Conservation (phyloP, 192 early-diverging fungal genomes). For the Rhizophagus prolifer region DNA sequence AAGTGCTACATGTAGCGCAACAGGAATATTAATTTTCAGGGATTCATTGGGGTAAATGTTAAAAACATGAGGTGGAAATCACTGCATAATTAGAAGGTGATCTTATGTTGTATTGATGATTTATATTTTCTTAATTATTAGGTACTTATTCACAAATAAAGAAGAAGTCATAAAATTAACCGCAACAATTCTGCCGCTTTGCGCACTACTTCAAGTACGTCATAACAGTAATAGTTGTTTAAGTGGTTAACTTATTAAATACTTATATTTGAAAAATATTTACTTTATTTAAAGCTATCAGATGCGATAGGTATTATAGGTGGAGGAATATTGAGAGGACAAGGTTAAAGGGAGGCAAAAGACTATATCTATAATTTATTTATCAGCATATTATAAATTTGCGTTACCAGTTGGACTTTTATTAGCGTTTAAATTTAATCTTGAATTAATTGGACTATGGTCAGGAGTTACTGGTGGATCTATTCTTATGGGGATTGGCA, state of each 20-base stretch:
- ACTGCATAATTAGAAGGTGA: background rate
- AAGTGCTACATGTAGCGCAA: slow-evolving; percentile 55
- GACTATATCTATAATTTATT: slow-evolving; percentile 56
- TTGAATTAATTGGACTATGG: slow-evolving; percentile 68
- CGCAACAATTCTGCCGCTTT: slow-evolving; percentile 74
- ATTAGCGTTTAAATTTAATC: slow-evolving; percentile 53
- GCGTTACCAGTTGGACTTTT: slow-evolving; percentile 64
- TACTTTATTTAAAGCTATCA: slow-evolving; percentile 43
- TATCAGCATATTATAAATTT: slow-evolving; percentile 66
- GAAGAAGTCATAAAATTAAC: slow-evolving; percentile 66
- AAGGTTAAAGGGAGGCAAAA: slow-evolving; percentile 63
- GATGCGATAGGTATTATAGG: slow-evolving; percentile 63
- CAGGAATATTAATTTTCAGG: slow-evolving; percentile 49
- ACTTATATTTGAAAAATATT: background rate
- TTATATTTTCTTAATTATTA: slow-evolving; percentile 13
- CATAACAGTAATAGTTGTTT: background rate
- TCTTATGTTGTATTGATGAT: background rate
- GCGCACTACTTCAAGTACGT: slow-evolving; percentile 64
- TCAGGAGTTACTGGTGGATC: slow-evolving; percentile 53
- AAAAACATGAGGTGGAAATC: background rate
- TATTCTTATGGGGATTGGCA: slow-evolving; percentile 38
- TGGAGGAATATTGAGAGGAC: slow-evolving; percentile 73
- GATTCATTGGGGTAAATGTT: slow-evolving; percentile 59
- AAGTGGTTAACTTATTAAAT: background rate
- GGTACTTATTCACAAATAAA: slow-evolving; percentile 65